Percentiles rank a stretch among this genome's conserved stretches.
Evolutionary conservation across 1,139 yeast genomes (phyloP).

Genomic region (Blastobotrys capitulatus): DNA sequence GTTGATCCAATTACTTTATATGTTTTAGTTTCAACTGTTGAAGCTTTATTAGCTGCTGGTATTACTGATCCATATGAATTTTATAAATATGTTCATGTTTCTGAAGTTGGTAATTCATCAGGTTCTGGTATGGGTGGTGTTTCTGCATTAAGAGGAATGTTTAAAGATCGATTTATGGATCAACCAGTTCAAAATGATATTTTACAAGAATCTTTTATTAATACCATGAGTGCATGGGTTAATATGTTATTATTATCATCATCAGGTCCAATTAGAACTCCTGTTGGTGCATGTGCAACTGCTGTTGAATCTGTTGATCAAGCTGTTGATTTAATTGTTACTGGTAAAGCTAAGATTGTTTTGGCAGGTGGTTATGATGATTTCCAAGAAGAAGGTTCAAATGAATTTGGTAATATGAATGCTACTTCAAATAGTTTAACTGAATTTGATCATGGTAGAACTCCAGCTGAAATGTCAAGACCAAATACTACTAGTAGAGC

Average conservation of each 20-base stretch:
- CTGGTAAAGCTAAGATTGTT: constrained; percentile 93
- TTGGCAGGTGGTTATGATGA: constrained; percentile 99
- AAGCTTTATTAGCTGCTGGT: constrained; percentile 91
- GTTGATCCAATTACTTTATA: constrained; percentile 94
- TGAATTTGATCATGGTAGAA: constrained; percentile 93
- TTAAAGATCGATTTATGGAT: constrained; percentile 88
- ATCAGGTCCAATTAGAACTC: constrained; percentile 99
- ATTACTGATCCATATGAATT: constrained; percentile 97
- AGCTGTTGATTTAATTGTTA: constrained; percentile 87
- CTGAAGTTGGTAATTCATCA: constrained; percentile 98
- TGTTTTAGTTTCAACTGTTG: constrained; percentile 90
- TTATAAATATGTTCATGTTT: constrained; percentile 95
- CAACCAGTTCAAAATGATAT: constrained; percentile 94
- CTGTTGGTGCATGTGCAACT: constrained; percentile 99
- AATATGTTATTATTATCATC: constrained; percentile 94
- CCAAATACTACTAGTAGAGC: constrained; percentile 94
- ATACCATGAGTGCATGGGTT: constrained; percentile 99
- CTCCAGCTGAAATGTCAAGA: constrained; percentile 98
- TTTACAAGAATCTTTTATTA: constrained; percentile 94
- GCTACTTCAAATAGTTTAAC: constrained; percentile 88
- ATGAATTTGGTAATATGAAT: constrained; percentile 97
- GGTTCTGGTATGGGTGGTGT: constrained; percentile 99
- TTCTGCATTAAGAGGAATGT: constrained; percentile 93
- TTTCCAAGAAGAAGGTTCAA: constrained; percentile 98
- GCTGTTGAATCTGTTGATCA: constrained; percentile 95